A percentile compares a stretch with the other conserved stretches of the same genome.
These are phyloP conservation scores for Tetrapisispora arboricola DNA, from an alignment of 805 yeast species.

Conservation along the genomic window DNA sequence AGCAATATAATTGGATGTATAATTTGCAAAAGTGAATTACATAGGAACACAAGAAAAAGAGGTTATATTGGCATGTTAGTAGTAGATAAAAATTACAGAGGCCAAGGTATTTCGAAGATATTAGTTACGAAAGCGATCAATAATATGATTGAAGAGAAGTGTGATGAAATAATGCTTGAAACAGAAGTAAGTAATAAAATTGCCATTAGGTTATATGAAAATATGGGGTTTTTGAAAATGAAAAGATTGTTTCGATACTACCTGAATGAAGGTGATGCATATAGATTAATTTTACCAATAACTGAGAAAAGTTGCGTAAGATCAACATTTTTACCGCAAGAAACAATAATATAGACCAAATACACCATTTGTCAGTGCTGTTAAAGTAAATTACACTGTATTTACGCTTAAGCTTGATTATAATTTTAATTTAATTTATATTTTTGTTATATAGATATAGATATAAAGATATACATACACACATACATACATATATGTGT, in stretches of 20 bases:
- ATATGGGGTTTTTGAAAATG: conserved; percentile 62
- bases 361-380: no score
- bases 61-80: conserved; percentile 98
- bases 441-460: background rate
- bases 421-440: no score
- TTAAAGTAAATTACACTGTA: no score
- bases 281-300: conserved; percentile 71
- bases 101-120: conserved; percentile 70
- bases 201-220: conserved; percentile 61
- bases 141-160: conserved; percentile 50
- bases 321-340: conserved; percentile 38
- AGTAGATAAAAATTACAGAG: conserved; percentile 60
- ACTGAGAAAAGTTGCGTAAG: conserved; percentile 48
- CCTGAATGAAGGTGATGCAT: conserved; percentile 88
- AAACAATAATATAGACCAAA: background rate
- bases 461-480: background rate
- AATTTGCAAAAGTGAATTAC: conserved; percentile 71
- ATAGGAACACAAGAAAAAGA: conserved; percentile 53
- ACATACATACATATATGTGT: background rate
- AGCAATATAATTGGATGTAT: conserved; percentile 62
- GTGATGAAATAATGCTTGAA: conserved; percentile 89
- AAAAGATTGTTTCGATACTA: conserved; percentile 81
- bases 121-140: conserved; percentile 55
- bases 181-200: conserved; percentile 76
- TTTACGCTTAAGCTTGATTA: no score